These are phyloP conservation scores for Moricandia arvensis DNA, from an alignment of 345 rosid genomes.

Conservation along the genomic window DNA sequence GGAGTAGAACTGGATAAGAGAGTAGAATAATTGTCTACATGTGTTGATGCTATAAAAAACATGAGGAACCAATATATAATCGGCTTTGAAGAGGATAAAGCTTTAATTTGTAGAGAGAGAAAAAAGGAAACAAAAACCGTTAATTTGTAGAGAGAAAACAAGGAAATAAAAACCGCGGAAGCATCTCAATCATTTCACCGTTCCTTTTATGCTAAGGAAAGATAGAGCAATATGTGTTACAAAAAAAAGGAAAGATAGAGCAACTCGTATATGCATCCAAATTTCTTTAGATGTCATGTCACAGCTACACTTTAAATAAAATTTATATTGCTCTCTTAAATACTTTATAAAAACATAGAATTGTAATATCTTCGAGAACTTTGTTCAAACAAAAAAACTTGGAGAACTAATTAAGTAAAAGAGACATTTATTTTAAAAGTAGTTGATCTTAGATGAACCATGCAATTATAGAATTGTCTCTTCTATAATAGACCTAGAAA, in stretches of 20 bases:
- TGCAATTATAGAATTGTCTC: neutral
- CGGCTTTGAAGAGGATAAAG: neutral
- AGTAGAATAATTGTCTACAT: neutral
- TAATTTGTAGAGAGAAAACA: too few relatives aligned
- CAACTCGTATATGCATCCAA: conserved; percentile 39
- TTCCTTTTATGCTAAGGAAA: conserved; percentile 36
- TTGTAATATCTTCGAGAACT: too few relatives aligned
- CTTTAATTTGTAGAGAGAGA: neutral
- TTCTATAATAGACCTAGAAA: neutral
- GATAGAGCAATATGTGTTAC: too few relatives aligned
- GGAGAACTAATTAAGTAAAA: too few relatives aligned
- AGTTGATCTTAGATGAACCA: too few relatives aligned
- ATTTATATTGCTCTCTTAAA: neutral
- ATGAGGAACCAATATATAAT: too few relatives aligned
- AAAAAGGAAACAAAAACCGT: too few relatives aligned
- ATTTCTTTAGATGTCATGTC: conserved; percentile 21
- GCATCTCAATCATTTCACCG: conserved; percentile 36
- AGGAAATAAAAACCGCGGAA: conserved; percentile 13
- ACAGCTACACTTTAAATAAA: neutral
- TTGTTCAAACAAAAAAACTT: too few relatives aligned
- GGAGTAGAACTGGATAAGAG: neutral
- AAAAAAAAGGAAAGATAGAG: conserved; percentile 35
- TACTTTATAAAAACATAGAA: neutral
- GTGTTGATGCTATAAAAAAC: neutral
- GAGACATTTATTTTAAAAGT: too few relatives aligned